These are phyloP conservation scores for Rhizoclosmatium globosum DNA, from an alignment of 192 early-diverging fungal genomes.

Conservation along the genomic window DNA sequence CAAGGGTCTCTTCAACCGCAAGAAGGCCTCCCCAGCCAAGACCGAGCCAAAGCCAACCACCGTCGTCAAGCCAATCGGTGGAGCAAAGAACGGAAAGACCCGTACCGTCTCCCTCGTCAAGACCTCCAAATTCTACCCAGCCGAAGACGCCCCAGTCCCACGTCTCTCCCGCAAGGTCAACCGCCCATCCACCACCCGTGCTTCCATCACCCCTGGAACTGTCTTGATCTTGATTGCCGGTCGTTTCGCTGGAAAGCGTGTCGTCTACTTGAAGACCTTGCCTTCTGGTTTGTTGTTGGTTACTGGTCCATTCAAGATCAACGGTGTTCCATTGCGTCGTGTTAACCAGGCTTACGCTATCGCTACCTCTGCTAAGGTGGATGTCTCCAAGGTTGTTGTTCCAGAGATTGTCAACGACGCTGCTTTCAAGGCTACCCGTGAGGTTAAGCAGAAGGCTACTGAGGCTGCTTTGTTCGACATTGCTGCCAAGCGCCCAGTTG, in stretches of 20 bases:
- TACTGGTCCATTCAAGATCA: slow-evolving; percentile 97
- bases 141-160: slow-evolving; percentile 81
- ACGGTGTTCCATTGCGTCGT: slow-evolving; percentile 97
- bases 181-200: slow-evolving; percentile 79
- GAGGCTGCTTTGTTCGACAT: slow-evolving; percentile 92
- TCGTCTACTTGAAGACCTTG: slow-evolving; percentile 98
- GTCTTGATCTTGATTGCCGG: slow-evolving; percentile 96
- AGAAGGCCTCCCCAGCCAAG: slow-evolving; percentile 66
- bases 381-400: slow-evolving; percentile 79
- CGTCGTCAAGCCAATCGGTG: slow-evolving; percentile 77
- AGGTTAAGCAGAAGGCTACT: slow-evolving; percentile 75
- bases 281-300: slow-evolving; percentile 93
- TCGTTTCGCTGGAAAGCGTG: slow-evolving; percentile 97
- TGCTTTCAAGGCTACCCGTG: slow-evolving; percentile 89
- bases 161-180: slow-evolving; percentile 77
- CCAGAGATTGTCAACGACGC: slow-evolving; percentile 89
- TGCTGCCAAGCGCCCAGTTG: slow-evolving; percentile 74
- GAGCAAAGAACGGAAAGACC: slow-evolving; percentile 84
- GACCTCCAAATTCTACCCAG: slow-evolving; percentile 80
- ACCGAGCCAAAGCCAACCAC: slow-evolving; percentile 58
- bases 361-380: slow-evolving; percentile 99
- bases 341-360: slow-evolving; percentile 99
- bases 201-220: slow-evolving; percentile 96
- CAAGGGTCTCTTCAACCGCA: slow-evolving; percentile 91
- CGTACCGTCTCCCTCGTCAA: slow-evolving; percentile 76